Evolutionary conservation across 148 eudicot species (phyloP), one percentile per base, ranked within the genome.

Genomic region (Chenopodium quinoa): DNA sequence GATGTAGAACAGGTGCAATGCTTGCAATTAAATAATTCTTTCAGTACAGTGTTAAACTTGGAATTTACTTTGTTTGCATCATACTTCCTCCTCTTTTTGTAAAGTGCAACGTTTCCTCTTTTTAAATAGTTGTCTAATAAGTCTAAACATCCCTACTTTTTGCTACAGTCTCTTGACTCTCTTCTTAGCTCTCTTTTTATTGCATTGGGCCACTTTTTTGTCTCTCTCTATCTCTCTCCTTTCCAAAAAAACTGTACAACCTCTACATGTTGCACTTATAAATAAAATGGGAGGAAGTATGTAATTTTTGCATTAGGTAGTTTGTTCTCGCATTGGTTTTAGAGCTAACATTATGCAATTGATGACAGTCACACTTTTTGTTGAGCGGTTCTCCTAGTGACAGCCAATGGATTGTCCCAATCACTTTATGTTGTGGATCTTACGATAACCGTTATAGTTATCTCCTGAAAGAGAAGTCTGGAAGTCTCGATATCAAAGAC

Each of bases 341-440:
- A 47, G 56, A 63, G 52, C 74, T 88, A 29, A 84, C 23, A 8
- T 50, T 10, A 22, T 86, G 50, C 63, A 60, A 70, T 75, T 16
- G 56, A 73, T 83, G 64, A 77, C 95, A 96, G 99, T 83, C 93
- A 19, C 97, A 82, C 83, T 96, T 96, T 83, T 85, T 92, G 83
- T 78, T 87, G 77, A 91, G 97, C 86, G 99, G 97, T 81, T 83
- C 88, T 69, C 88, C 78, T 78, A 94, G 92, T 75, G 90, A 88
- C 84, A 94, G 94, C 84, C 91, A 89, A 83, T 96, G 99, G 99
- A 89, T 96, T 86, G 93, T 96, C 81, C 99, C 99, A 17, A 76
- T 96, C 84, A 91, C 97, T 64, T 80, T 94, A 68, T 87, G 94
- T 60, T 92, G 89, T 74, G 86, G 99, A 52, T 92, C 99, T 63